Conservation (phyloP, 2,329 filamentous ascomycete species). For the Fusarium humuli region DNA sequence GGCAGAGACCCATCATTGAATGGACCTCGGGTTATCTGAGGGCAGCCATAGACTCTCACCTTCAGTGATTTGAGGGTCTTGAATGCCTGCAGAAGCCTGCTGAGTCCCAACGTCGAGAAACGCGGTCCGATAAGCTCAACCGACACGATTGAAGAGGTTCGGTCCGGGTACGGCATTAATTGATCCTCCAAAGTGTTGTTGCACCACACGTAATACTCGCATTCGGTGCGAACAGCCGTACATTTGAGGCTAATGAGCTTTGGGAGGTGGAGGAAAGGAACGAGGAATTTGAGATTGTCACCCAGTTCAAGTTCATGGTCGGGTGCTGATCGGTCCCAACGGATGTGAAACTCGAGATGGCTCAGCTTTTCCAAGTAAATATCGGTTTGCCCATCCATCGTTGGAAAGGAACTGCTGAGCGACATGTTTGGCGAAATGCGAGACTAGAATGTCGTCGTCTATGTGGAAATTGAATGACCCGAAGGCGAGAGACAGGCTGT, state of each 20-base stretch:
- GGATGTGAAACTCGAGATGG: background rate
- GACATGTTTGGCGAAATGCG: background rate
- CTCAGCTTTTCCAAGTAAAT: background rate
- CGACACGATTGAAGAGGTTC: background rate
- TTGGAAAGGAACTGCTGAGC: background rate
- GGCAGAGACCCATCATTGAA: too few relatives aligned
- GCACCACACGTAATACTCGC: too few relatives aligned
- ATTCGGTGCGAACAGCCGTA: too few relatives aligned
- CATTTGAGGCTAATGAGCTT: background rate
- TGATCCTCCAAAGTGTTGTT: background rate
- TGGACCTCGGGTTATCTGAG: too few relatives aligned
- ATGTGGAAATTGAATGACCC: background rate
- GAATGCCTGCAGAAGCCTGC: background rate
- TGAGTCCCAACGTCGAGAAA: background rate
- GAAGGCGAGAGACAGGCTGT: background rate
- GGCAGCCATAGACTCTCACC: too few relatives aligned
- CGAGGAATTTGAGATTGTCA: background rate
- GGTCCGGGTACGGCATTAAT: background rate
- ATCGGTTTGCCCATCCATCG: rapidly evolving
- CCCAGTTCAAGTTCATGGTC: too few relatives aligned
- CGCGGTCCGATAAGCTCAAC: background rate
- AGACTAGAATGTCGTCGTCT: background rate
- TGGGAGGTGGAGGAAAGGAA: background rate
- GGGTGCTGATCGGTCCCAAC: too few relatives aligned
- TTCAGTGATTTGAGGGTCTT: background rate